Evolutionary conservation across 176 grass and related monocot genomes (phyloP).

Genomic region (Elymus sibiricus): DNA sequence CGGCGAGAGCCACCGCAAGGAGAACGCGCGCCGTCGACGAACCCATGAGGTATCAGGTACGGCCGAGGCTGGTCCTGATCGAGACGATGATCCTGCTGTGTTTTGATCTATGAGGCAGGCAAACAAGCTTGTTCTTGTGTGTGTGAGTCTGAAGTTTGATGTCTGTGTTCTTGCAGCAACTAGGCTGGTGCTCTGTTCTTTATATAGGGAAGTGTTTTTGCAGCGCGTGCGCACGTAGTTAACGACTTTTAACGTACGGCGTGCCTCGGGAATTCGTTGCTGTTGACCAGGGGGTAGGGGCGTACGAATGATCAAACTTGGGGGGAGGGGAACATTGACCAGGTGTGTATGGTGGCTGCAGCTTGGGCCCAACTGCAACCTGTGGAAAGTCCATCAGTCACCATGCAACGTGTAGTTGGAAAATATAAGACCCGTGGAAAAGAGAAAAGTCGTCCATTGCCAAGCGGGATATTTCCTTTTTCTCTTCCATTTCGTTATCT

Average conservation of each 20-base stretch:
- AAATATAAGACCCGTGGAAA: not conserved
- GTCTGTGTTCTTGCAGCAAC: not conserved
- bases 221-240: not conserved
- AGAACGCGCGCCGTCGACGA: not conserved
- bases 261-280: conserved; percentile 3
- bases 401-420: not conserved
- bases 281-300: not conserved
- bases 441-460: not conserved
- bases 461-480: not conserved
- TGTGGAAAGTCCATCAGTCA: conserved; percentile 7
- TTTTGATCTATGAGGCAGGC: not conserved
- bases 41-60: not conserved
- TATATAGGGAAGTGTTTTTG: not conserved
- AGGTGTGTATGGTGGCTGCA: not conserved
- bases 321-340: conserved; percentile 15
- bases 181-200: not conserved
- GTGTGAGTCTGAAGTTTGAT: not conserved
- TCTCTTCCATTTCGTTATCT: not conserved
- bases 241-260: not conserved
- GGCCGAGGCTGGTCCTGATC: not conserved
- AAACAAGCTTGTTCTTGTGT: not conserved
- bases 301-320: conserved; percentile 4
- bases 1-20: not conserved
- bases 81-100: not conserved
- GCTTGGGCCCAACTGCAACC: not conserved